These are phyloP conservation scores for Eimeria necatrix DNA, from an alignment of 169 alveolate species.

Conservation along the genomic window DNA sequence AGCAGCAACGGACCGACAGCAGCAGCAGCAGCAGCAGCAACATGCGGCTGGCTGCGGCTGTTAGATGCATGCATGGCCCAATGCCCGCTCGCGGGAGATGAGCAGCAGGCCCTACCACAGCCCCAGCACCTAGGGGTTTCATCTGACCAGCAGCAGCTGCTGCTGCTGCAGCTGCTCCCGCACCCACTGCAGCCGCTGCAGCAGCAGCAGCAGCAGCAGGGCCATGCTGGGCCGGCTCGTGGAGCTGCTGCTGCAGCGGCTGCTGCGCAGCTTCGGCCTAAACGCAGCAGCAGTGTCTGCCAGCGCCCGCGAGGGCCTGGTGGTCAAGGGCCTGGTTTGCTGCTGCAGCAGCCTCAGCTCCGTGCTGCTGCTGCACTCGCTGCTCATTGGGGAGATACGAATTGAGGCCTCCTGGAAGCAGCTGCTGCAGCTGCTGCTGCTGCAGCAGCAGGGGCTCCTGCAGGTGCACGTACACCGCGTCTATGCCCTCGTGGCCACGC, in stretches of 20 bases:
- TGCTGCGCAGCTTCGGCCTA: constrained; percentile 50
- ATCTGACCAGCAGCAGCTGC: background rate
- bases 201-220: constrained; percentile 56
- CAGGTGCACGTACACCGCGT: constrained; percentile 66
- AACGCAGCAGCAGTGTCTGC: background rate
- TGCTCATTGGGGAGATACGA: background rate
- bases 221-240: constrained; percentile 13
- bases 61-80: too few species aligned
- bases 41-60: background rate
- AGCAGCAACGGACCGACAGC: background rate
- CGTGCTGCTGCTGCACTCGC: constrained; percentile 58
- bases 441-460: constrained; percentile 35
- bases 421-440: constrained; percentile 72
- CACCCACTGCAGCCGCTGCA: constrained; percentile 8
- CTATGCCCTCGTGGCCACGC: constrained; percentile 28
- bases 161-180: background rate
- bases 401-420: constrained; percentile 39
- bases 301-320: constrained; percentile 3
- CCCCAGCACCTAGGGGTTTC: background rate
- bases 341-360: background rate
- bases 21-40: background rate
- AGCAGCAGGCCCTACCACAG: background rate
- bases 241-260: constrained; percentile 35
- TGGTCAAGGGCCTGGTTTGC: background rate
- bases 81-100: background rate